Base-by-base conservation (phyloP, 177 flowering plant genomes). In the Vitis hybrid region DNA sequence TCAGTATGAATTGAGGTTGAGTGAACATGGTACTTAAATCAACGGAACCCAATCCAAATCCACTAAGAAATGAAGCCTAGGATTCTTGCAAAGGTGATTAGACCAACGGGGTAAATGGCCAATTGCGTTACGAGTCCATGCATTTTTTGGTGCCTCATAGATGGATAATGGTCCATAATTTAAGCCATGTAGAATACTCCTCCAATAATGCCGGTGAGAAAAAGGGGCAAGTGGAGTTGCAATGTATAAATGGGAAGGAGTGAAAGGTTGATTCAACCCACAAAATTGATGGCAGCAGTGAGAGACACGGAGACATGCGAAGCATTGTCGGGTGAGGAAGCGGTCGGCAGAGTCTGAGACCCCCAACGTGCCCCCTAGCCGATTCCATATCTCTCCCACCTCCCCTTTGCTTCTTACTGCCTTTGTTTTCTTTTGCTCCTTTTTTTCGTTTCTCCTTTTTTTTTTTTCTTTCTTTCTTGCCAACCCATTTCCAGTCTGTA, bases 401-500 rank as follows among this genome's bases (percentile, higher is more conserved):
- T 34, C 10, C 57, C 26, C 10, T 49, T 57, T 40, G 45, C 17
- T 14, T 13, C 5, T 18, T 1, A 66, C 17, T 12, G 4, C 58
- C 64, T n/a, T 1, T 40, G 45, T 40, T 40, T 40, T 18, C 58
- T 21, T 55, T 21, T 52, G 30, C 34, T 55, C 21, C 19, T 59
- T 5, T 32, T 56, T 50, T 56, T 18, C 5, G 51, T 10, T 15
- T 6, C 26, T 52, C 57, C 50, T 6, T 61, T 18, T 1, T 15
- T 68, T 62, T 51, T 45, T 61, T 18, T 1, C 10, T 10, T 68
- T 66, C 32, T 45, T 61, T 3, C 9, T 40, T 51, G 60, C 62
- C 73, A 69, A 52, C 58, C 40, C 74, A 63, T 68, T 62, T 69
- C 69, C 72, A 64, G 45, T 58, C 77, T 70, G 72, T 74, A 50